Evolutionary conservation across 176 grass and related monocot genomes (phyloP), one percentile per base, ranked within the genome.

Genomic region (Ensete ventricosum): DNA sequence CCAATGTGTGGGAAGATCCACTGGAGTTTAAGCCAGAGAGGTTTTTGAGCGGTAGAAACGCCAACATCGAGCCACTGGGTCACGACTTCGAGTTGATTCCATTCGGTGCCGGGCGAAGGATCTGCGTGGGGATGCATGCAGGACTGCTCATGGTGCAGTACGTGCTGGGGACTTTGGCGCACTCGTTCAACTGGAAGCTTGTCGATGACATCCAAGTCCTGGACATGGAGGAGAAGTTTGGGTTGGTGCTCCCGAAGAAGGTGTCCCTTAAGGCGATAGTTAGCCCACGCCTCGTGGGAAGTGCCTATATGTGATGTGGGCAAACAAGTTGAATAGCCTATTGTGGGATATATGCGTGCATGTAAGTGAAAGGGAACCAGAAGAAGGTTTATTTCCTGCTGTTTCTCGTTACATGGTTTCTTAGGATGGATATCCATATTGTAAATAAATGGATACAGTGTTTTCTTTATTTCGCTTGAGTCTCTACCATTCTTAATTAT

Each of bases 1-100:
- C 82, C 1, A 16, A 63, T 10, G 29, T 75, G 22, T 84, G 82
- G 82, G 25, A 72, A 14, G 50, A 84, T 14, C 82, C 82, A 10
- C 53, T 80, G 19, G 71, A 67, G 50, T 84, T 84, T 2, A 13
- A 77, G 16, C 82, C 82, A 0, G 71, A 29, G 17, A 64, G 82
- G 13, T 77, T 77, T 22, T 48, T 77, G 2, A 9, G 53, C 14
- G 62, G 76, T 0, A 21, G 11, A 11, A 14, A 11, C 7, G 60
- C 49, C 7, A 14, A 27, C 2, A 19, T 67, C 9, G 76, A 77
- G 0, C 34, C 49, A 2, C 20, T 19, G 1, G 76, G 76, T 0
- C 65, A 53, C 22, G 50, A 77, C 76, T 77, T 77, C 62, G 76
- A 65, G 76, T 34, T 77, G 0, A 67, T 77, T 27, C 76, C 76